Evolutionary conservation across 2,329 filamentous ascomycete genomes (phyloP), one percentile per base, ranked within the genome.

Genomic region (Cercospora sp.): DNA sequence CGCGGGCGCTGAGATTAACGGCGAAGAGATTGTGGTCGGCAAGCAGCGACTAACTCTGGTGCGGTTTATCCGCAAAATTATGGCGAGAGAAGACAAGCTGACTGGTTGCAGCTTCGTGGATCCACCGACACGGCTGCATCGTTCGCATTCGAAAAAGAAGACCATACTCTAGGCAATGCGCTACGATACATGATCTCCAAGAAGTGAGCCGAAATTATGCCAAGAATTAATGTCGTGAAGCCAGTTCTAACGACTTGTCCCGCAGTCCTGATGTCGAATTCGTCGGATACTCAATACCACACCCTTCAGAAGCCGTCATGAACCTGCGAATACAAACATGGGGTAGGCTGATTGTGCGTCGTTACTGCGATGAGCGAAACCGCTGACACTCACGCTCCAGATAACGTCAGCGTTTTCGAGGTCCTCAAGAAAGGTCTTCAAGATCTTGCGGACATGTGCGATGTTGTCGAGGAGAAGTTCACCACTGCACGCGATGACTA

Each of bases 161-260:
- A 96, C 53, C 95, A 99, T 81, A 99, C 95, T 0, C 84, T 99
- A 63, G 95, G 95, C 30, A 99, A 99, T 80, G 93, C 94, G 9
- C 82, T 99, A 74, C 87, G 95, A 76, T 98, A 94, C 79, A 91
- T 97, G 71, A 96, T 99, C 76, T 97, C 97, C 92, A 98, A 98
- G 83, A 99, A 99, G 94, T 97, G 83, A 72, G 88, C 77, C 31
- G 4, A 10, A n/a, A 2, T 10, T 28, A 23, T 60, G 48, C 48
- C 48, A 55, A 55, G n/a, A n/a, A n/a, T n/a, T n/a, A n/a, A n/a
- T n/a, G n/a, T n/a, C n/a, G n/a, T n/a, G n/a, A n/a, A n/a, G n/a
- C n/a, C n/a, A n/a, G n/a, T n/a, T n/a, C n/a, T n/a, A n/a, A n/a
- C n/a, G n/a, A n/a, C n/a, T n/a, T n/a, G n/a, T n/a, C n/a, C n/a